Evolutionary conservation across 2,329 filamentous ascomycete genomes (phyloP).

Genomic region (Penicillium sp.): DNA sequence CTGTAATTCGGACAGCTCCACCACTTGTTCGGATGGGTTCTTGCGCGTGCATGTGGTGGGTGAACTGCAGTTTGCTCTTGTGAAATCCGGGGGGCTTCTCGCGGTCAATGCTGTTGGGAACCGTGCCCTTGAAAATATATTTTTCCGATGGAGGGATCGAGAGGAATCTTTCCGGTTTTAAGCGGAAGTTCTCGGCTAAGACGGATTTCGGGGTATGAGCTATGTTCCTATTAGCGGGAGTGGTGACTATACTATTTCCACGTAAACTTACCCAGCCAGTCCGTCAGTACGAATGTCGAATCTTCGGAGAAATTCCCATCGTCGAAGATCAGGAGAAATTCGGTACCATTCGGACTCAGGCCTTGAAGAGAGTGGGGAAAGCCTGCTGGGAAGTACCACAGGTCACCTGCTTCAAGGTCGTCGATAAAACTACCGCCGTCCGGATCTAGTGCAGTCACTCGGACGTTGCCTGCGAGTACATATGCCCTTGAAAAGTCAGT

Average conservation of each 20-base stretch:
- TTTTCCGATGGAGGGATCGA: slow-evolving; percentile 49
- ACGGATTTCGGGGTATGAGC: slow-evolving; percentile 71
- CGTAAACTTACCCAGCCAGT: slow-evolving; percentile 62
- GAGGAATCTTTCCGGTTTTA: slow-evolving; percentile 64
- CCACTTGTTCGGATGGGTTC: slow-evolving; percentile 61
- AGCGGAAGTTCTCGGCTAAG: slow-evolving; percentile 70
- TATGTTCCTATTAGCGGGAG: slow-evolving; percentile 19
- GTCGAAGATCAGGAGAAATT: slow-evolving; percentile 63
- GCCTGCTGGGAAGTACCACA: slow-evolving; percentile 77
- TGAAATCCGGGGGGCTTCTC: slow-evolving; percentile 56
- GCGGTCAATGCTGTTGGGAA: slow-evolving; percentile 62
- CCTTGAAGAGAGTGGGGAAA: slow-evolving; percentile 75
- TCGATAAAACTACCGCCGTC: slow-evolving; percentile 75
- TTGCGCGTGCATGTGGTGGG: slow-evolving; percentile 68
- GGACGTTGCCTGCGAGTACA: slow-evolving; percentile 67
- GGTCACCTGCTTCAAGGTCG: slow-evolving; percentile 69
- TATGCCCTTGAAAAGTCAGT: slow-evolving; percentile 56
- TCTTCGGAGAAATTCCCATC: slow-evolving; percentile 59
- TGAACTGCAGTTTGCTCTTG: slow-evolving; percentile 67
- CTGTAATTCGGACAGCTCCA: slow-evolving; percentile 64
- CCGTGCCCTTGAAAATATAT: slow-evolving; percentile 71
- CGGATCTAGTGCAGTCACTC: slow-evolving; percentile 71
- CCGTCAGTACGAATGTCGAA: slow-evolving; percentile 70
- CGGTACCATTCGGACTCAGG: slow-evolving; percentile 61
- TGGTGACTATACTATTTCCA: background rate